Percentiles rank a stretch among this genome's conserved stretches.
Evolutionary conservation across 2,329 filamentous ascomycete genomes (phyloP).

Genomic region (Ophiocordyceps robertsii): DNA sequence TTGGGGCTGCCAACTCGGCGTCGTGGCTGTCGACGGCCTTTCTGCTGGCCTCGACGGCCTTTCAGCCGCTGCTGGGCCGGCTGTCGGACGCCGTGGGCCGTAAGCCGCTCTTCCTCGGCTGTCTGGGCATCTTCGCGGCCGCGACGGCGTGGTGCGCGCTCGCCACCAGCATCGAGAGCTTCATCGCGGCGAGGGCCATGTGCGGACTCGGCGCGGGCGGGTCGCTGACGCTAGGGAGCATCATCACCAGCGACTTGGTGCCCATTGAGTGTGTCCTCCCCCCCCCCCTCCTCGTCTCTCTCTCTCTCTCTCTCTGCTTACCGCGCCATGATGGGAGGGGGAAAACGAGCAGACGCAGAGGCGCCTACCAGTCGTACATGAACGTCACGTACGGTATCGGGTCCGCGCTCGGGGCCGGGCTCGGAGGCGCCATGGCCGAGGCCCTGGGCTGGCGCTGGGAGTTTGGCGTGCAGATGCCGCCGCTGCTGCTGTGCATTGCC

Average conservation of each 20-base stretch:
- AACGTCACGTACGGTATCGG: constrained; percentile 51
- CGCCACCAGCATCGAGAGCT: constrained; percentile 52
- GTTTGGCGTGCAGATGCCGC: constrained; percentile 48
- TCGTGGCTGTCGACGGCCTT: constrained; percentile 77
- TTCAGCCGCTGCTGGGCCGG: constrained; percentile 62
- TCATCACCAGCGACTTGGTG: constrained; percentile 62
- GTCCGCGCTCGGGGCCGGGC: constrained; percentile 48
- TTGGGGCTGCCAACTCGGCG: constrained; percentile 62
- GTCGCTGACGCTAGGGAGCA: constrained; percentile 52
- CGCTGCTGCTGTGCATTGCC: constrained; percentile 30
- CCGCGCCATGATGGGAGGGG: no score
- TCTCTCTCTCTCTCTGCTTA: neutral
- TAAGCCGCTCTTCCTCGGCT: constrained; percentile 50
- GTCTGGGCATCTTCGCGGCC: constrained; percentile 46
- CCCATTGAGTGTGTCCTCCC: constrained; percentile 46
- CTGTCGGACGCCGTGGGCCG: constrained; percentile 62
- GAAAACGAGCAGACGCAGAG: constrained; percentile 39
- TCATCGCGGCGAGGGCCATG: constrained; percentile 57
- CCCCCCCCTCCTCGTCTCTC: neutral
- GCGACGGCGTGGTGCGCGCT: constrained; percentile 58
- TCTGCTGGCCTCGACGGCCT: constrained; percentile 60
- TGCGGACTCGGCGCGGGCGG: constrained; percentile 65
- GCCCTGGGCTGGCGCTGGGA: constrained; percentile 62
- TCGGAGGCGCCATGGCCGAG: constrained; percentile 59
- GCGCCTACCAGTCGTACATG: constrained; percentile 59